A percentile compares a stretch with the other conserved stretches of the same genome.
phyloP scores from a whole-genome alignment of 176 grass and related monocot genomes.

The Carex pumila region DNA sequence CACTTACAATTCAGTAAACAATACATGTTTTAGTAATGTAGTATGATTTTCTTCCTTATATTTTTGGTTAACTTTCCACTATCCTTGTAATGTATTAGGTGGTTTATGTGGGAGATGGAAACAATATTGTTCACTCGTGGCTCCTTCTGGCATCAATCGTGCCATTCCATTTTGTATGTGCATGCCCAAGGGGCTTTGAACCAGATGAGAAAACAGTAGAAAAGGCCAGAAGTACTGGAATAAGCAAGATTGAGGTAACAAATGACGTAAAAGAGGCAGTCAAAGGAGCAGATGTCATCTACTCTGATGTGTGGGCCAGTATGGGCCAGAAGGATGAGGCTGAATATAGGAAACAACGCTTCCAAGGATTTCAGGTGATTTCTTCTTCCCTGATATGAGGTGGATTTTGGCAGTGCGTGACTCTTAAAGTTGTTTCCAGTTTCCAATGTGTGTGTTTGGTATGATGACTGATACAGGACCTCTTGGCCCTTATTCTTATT shows the following conservation, averaged over 20 bases:
- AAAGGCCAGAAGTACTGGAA: slow-evolving; percentile 59
- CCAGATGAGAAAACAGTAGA: slow-evolving; percentile 81
- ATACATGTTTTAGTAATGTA: neutral
- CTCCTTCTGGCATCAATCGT: slow-evolving; percentile 77
- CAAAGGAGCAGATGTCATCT: slow-evolving; percentile 88
- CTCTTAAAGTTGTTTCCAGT: neutral
- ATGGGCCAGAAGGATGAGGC: slow-evolving; percentile 99
- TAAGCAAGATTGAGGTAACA: slow-evolving; percentile 91
- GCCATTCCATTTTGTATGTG: slow-evolving; percentile 91
- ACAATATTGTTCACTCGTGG: slow-evolving; percentile 98
- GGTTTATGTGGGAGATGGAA: slow-evolving; percentile 95
- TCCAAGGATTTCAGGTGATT: slow-evolving; percentile 81
- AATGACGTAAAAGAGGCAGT: slow-evolving; percentile 92
- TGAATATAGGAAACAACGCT: slow-evolving; percentile 72
- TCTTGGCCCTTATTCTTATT: neutral
- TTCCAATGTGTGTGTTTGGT: neutral
- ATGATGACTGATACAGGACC: neutral
- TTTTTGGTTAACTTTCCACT: neutral
- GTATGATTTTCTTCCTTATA: neutral
- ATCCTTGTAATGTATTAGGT: slow-evolving; percentile 28
- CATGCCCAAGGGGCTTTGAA: slow-evolving; percentile 90
- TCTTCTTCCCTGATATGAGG: neutral
- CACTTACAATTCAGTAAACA: neutral
- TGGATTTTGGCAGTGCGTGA: neutral
- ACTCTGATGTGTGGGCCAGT: slow-evolving; percentile 99